Evolutionary conservation across 23 red algal genomes (phyloP), one percentile per base, ranked within the genome.

Genomic region (Gracilaria gracilis): DNA sequence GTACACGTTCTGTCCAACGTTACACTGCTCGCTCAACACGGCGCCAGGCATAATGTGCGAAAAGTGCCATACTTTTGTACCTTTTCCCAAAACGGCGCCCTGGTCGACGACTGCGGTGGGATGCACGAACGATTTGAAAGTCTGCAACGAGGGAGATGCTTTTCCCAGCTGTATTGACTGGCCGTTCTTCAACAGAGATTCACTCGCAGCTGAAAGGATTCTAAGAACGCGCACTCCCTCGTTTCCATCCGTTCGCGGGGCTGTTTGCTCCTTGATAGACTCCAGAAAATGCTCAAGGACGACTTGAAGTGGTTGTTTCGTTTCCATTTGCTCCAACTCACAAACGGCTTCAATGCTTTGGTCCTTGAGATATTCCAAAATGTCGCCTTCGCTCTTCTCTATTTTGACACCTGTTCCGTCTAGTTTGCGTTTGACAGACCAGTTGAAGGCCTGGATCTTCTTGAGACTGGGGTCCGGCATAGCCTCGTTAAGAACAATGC

Each of bases 1-100:
- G 54, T 86, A 96, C 13, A 96, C 94, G 57, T 90, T 90, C 72
- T 96, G 94, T 28, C 94, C 94, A 59, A 96, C 54, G 59, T 79
- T 91, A 31, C 75, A 89, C 14, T 36, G 24, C 16, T 23, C 34
- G 31, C 87, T 80, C 19, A 96, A 6, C 31, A 13, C 25, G 13
- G 94, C 94, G 23, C 80, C 94, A 11, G 87, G 29, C 86, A 83
- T 84, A 21, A 96, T 77, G 57, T 96, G 94, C 31, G 78, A 64
- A 75, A 89, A 96, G 57, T 96, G 94, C 94, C 94, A 96, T 23
- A 96, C 75, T 35, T 67, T 96, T 14, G 94, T 85, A 33, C 86
- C 86, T 25, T 6, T 31, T 9, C 87, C 87, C 49, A 96, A 67
- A 2, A 47, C 28, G 24, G 87, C 85, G 36, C 85, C 86, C 16